A percentile compares a stretch with the other conserved stretches of the same genome.
Conservation (phyloP, 2,329 filamentous ascomycete species). For the Sarocladium oryzae region DNA sequence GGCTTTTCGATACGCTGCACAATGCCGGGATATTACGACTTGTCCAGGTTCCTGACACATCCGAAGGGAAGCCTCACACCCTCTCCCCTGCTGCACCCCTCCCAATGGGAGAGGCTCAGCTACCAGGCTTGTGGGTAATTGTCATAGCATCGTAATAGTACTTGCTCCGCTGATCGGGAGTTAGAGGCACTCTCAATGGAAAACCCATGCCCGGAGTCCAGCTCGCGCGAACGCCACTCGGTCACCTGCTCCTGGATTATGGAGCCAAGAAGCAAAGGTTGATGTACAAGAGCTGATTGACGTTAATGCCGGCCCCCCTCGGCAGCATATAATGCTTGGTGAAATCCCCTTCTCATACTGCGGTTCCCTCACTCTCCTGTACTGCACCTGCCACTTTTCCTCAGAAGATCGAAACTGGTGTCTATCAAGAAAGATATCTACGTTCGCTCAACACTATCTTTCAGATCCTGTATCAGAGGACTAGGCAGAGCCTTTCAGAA, state of each 20-base stretch:
- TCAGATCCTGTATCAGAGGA: too few relatives aligned
- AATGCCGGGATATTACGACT: background rate
- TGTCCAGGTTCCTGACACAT: conserved; percentile 4
- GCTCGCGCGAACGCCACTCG: conserved; percentile 1
- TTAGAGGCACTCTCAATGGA: background rate
- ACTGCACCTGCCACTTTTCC: too few relatives aligned
- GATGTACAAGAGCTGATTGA: background rate
- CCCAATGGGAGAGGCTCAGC: background rate
- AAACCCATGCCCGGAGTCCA: background rate
- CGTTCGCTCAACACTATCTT: too few relatives aligned
- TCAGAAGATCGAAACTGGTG: too few relatives aligned
- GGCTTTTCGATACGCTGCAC: background rate
- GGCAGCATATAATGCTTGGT: background rate
- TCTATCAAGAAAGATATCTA: too few relatives aligned
- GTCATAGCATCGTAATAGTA: conserved; percentile 3
- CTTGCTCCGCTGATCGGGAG: conserved; percentile 1
- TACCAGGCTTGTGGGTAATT: conserved; percentile 5
- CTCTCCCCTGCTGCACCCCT: background rate
- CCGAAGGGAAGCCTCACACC: background rate
- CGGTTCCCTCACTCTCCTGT: background rate
- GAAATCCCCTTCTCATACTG: background rate
- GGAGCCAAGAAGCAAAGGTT: background rate
- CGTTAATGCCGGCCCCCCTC: background rate
- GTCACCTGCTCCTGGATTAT: background rate
- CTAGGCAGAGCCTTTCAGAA: too few relatives aligned